Evolutionary conservation across 148 eudicot genomes (phyloP), one percentile per base, ranked within the genome.

Genomic region (Spergularia marina): DNA sequence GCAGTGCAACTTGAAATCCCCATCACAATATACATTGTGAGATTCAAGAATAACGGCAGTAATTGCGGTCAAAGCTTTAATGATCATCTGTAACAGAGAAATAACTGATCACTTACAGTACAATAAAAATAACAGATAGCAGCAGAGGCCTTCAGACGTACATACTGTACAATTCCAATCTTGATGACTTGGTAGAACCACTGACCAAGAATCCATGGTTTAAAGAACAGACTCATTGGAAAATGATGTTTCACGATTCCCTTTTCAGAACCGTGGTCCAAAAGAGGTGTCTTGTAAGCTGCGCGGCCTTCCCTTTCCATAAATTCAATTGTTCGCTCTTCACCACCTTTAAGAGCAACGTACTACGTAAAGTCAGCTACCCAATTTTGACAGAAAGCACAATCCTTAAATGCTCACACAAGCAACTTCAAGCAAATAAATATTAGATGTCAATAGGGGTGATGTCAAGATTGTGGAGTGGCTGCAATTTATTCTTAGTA

Each of bases 91-190:
- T 80, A 53, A 52, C 78, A 76, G 56, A 72, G 53, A 57, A 20
- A 17, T 40, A 68, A 39, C 10, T 76, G 13, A 77, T 53, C 63
- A 71, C 54, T 68, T 75, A 36, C 68, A 56, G 58, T 60, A 67
- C 49, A 77, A 44, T 65, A 65, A 74, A 23, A 59, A 63, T 36
- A 67, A 69, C 36, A 23, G 2, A 61, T 23, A 82, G 76, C 63
- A 80, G 12, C 57, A 82, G 47, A 57, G 75, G 62, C 71, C 67
- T 74, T 53, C 54, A 49, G 75, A 89, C 98, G 89, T 91, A 96
- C 99, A 89, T 96, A 96, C 79, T 96, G 99, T 77, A 96, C 94
- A 80, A 96, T 89, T 82, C 98, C 99, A 72, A 89, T 83, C 84
- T 92, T 96, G 85, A 96, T 89, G 73, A 92, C 89, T 90, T 91